Evolutionary conservation across 2,329 filamentous ascomycete genomes (phyloP).

Genomic region (Neocatenulostroma microsporum): DNA sequence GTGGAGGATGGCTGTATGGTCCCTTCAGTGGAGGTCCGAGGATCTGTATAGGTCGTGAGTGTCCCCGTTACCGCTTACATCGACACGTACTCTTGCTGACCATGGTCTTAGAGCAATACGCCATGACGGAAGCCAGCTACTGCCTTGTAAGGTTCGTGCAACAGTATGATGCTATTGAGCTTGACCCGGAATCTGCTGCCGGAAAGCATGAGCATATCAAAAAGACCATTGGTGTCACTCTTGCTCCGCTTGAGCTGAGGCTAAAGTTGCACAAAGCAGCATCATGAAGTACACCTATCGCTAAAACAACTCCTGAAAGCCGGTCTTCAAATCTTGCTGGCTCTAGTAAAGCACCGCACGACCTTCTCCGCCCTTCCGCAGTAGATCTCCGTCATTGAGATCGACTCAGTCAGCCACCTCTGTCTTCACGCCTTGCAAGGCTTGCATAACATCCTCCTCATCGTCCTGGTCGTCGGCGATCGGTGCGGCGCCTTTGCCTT

Average conservation of each 20-base stretch:
- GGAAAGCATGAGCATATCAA: neutral
- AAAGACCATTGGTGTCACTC: constrained; percentile 1
- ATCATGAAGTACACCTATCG: no score
- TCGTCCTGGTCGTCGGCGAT: neutral
- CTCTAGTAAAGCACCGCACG: no score
- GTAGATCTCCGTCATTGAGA: no score
- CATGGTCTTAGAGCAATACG: constrained; percentile 33
- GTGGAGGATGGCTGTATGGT: neutral
- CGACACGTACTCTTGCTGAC: neutral
- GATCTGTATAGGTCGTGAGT: constrained; percentile 1
- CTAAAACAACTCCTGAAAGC: no score
- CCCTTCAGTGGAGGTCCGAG: neutral
- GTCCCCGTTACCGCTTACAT: no score
- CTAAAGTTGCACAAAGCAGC: neutral
- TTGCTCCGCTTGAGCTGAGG: constrained; percentile 1
- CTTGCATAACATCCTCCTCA: neutral
- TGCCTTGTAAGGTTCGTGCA: constrained; percentile 37
- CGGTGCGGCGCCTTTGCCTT: neutral
- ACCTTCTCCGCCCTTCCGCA: neutral
- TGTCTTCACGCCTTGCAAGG: neutral
- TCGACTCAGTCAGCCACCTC: neutral
- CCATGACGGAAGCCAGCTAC: constrained; percentile 38
- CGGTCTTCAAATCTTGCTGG: no score
- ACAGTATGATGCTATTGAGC: constrained; percentile 26
- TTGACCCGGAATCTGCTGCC: neutral